A percentile compares a stretch with the other conserved stretches of the same genome.
These are phyloP conservation scores for Pezicula neosporulosa DNA, from an alignment of 2,329 filamentous ascomycete species.

Conservation along the genomic window DNA sequence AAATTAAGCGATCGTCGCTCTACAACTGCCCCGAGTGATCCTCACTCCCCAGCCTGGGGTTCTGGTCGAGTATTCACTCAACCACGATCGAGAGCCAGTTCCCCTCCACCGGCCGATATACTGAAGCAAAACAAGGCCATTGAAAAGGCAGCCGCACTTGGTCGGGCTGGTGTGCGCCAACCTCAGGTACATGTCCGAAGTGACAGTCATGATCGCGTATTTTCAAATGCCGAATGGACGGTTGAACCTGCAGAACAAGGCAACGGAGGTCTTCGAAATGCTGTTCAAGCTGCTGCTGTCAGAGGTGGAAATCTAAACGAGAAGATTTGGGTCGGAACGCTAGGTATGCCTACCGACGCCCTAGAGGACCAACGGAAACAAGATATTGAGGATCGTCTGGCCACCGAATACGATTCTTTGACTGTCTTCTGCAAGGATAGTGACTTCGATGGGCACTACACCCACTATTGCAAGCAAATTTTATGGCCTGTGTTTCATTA, in stretches of 20 bases:
- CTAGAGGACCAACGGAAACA: slow-evolving; percentile 72
- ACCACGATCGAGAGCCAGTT: slow-evolving; percentile 70
- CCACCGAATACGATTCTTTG: slow-evolving; percentile 77
- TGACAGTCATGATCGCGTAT: slow-evolving; percentile 65
- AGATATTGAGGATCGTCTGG: slow-evolving; percentile 78
- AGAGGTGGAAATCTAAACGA: slow-evolving; percentile 68
- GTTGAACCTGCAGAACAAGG: slow-evolving; percentile 85
- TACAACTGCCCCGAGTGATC: slow-evolving; percentile 66
- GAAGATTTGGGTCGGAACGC: slow-evolving; percentile 85
- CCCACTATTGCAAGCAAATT: slow-evolving; percentile 96
- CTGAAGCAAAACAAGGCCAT: slow-evolving; percentile 61
- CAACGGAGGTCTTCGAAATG: slow-evolving; percentile 88
- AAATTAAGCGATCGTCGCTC: slow-evolving; percentile 43
- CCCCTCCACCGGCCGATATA: slow-evolving; percentile 72
- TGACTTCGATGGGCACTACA: slow-evolving; percentile 92
- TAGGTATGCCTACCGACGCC: slow-evolving; percentile 92
- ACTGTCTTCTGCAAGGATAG: slow-evolving; percentile 85
- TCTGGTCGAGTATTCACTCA: slow-evolving; percentile 43
- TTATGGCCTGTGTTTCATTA: slow-evolving; percentile 98
- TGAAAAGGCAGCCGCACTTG: slow-evolving; percentile 55
- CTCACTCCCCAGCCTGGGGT: slow-evolving; percentile 76
- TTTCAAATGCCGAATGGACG: slow-evolving; percentile 76
- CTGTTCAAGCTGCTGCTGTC: slow-evolving; percentile 74
- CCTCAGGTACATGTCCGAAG: slow-evolving; percentile 49
- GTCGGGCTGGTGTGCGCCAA: slow-evolving; percentile 54